phyloP scores from a whole-genome alignment of 2,329 filamentous ascomycete genomes.

The Tothia fuscella region DNA sequence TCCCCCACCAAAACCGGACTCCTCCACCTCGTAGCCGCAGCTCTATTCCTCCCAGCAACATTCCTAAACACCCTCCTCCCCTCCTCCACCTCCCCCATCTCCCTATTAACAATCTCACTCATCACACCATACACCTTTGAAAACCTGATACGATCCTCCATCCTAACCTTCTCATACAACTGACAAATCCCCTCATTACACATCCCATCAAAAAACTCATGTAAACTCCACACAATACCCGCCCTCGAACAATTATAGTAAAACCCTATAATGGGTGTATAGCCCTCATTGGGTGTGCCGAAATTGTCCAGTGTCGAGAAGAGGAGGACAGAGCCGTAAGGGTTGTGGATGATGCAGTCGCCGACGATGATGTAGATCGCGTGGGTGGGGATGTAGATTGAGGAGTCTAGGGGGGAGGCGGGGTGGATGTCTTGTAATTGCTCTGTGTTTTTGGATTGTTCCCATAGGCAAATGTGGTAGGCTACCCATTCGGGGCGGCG shows the following conservation, averaged over 20 bases:
- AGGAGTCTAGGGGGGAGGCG: not conserved
- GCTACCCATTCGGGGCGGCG: not conserved
- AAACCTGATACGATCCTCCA: not conserved
- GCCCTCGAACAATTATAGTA: not conserved
- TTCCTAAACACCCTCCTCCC: not conserved
- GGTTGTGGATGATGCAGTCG: not conserved
- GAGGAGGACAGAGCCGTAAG: not conserved
- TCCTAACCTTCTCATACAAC: not conserved
- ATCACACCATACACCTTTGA: not conserved
- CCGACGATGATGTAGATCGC: not conserved
- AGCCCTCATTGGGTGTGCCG: not conserved
- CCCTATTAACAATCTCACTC: constrained; percentile 1
- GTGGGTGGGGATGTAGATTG: not conserved
- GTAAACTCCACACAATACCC: not conserved
- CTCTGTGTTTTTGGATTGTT: not conserved
- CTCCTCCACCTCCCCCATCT: not conserved
- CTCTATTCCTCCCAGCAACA: constrained; percentile 1
- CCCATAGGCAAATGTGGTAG: constrained; percentile 1
- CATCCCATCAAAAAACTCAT: not conserved
- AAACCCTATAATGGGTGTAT: not conserved
- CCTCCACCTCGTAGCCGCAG: constrained; percentile 1
- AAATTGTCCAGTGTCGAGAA: not conserved
- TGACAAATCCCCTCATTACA: too few relatives aligned
- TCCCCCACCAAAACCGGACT: too few relatives aligned
- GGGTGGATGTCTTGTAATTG: constrained; percentile 3